Evolutionary conservation across 83 land plant species (phyloP).

Genomic region (Isoetes engelmannii): DNA sequence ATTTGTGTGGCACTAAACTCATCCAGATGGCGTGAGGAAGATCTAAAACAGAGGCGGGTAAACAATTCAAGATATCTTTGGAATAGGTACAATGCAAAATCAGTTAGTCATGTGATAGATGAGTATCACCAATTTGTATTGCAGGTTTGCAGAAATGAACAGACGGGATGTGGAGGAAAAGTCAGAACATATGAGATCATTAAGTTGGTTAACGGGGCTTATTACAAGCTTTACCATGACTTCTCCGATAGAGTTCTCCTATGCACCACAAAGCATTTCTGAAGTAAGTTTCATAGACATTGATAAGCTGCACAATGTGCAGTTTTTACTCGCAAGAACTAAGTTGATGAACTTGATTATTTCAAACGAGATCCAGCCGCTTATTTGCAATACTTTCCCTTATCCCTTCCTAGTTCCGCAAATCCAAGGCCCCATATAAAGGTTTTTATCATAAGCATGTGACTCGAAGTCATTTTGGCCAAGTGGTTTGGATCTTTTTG

Average conservation of each 20-base stretch:
- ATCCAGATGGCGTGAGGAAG: conserved; percentile 38
- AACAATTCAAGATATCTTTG: conserved; percentile 33
- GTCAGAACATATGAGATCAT: conserved; percentile 36
- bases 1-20: too few species aligned
- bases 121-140: background rate
- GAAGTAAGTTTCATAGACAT: conserved; percentile 10
- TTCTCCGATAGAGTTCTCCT: conserved; percentile 32
- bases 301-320: background rate
- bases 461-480: too few species aligned
- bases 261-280: conserved; percentile 20
- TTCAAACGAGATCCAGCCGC: too few species aligned
- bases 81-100: conserved; percentile 8
- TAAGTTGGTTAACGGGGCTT: conserved; percentile 40
- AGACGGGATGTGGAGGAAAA: conserved; percentile 44
- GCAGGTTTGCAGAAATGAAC: conserved; percentile 35
- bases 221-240: conserved; percentile 43
- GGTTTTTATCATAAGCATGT: too few species aligned
- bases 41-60: conserved; percentile 29
- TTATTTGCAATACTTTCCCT: too few species aligned
- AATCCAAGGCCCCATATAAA: too few species aligned
- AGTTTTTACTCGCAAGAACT: too few species aligned
- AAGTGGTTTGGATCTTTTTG: too few species aligned
- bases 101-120: background rate
- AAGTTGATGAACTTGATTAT: too few species aligned
- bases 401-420: too few species aligned